A percentile compares a stretch with the other conserved stretches of the same genome.
Conservation (phyloP, 768 basidiomycete genomes). For the Mycena olivaceomarginata region DNA sequence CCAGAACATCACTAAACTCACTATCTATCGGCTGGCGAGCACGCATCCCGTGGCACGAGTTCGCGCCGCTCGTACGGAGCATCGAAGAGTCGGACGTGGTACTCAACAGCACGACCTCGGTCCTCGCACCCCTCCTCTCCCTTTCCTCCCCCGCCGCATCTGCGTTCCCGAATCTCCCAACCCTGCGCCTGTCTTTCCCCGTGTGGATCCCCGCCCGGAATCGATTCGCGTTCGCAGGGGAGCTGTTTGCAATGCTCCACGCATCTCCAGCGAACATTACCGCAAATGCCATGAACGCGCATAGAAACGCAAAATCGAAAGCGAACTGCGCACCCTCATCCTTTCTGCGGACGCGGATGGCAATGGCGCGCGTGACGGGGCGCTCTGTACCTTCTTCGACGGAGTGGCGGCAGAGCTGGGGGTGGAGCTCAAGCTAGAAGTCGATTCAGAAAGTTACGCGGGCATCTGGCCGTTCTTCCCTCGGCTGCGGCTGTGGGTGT, state of each 20-base stretch:
- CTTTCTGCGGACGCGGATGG: too few species aligned
- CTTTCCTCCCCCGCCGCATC: background rate
- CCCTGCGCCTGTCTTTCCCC: background rate
- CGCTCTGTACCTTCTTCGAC: too few species aligned
- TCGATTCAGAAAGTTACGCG: too few species aligned
- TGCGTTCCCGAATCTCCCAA: background rate
- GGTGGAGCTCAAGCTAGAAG: too few species aligned
- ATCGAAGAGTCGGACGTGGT: background rate
- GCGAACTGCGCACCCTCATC: too few species aligned
- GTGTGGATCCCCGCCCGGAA: background rate
- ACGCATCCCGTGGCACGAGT: background rate
- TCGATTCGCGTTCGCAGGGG: background rate
- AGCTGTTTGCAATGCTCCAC: background rate
- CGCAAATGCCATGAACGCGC: too few species aligned
- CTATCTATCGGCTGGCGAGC: background rate
- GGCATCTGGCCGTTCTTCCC: too few species aligned
- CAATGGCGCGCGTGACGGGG: too few species aligned
- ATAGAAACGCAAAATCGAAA: too few species aligned
- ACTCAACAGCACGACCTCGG: background rate
- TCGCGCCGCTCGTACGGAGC: background rate
- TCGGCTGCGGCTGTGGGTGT: too few species aligned
- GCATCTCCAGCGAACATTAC: background rate
- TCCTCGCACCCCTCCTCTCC: background rate
- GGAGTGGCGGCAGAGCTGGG: too few species aligned
- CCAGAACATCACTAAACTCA: too few species aligned